Evolutionary conservation across 768 basidiomycete genomes (phyloP), one percentile per base, ranked within the genome.

Genomic region (Fistulinella prunicolor): DNA sequence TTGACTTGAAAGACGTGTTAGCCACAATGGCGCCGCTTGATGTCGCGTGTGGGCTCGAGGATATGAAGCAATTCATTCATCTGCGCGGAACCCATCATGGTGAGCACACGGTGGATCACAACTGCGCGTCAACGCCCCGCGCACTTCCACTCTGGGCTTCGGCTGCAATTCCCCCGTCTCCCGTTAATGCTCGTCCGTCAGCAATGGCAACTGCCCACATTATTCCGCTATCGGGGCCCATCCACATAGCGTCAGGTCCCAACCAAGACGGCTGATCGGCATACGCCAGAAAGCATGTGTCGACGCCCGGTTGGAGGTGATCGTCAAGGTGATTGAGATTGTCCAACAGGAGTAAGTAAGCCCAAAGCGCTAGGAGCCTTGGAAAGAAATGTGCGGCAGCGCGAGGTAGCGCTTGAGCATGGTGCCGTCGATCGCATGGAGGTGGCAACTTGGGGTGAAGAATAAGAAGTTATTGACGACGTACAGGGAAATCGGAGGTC

Each of bases 21-120:
- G 1, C 82, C 86, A 19, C 80, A 75, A 38, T 81, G 73, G 52
- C 88, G 76, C 88, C 89, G 90, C 50, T 73, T 76, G 17, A 61
- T 58, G 56, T 90, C 77, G 0, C 83, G 80, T 3, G 88, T 90
- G 9, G 77, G 75, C 81, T 83, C 89, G 47, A 90, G 63, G 17
- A 89, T 59, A 58, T 83, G 89, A 38, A 90, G 54, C 9, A 82
- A 84, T 59, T 90, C 88, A 14, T 90, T 56, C 10, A 88, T 83
- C 86, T 90, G 55, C 10, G 13, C 12, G 32, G 5, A 4, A 9
- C 4, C 5, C 12, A 16, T 19, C 5, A 17, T 8, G 4, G 13
- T 6, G 10, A 6, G 26, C 26, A 10, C 26, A 28, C 10, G n/a
- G n/a, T n/a, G n/a, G n/a, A n/a, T 28, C 30, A 6, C 30, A 9